These are phyloP conservation scores for Lachancea kluyveri DNA, from an alignment of 805 yeast species.

Conservation along the genomic window DNA sequence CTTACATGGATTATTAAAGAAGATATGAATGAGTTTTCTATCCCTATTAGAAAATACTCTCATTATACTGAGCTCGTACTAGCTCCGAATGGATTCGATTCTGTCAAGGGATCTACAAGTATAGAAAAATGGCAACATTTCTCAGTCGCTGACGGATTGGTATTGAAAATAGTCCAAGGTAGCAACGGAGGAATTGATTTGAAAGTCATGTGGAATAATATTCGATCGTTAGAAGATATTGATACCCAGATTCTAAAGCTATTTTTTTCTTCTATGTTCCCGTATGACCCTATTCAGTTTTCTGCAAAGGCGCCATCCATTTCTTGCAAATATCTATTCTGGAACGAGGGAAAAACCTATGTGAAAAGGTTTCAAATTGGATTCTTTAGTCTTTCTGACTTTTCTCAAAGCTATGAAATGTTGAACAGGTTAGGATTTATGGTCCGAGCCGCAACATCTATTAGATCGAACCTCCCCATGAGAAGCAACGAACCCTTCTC, in stretches of 20 bases:
- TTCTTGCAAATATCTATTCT: slow-evolving; percentile 23
- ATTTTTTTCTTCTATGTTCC: not conserved
- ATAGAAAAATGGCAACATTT: slow-evolving; percentile 19
- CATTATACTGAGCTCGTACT: slow-evolving; percentile 12
- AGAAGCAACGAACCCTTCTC: not conserved
- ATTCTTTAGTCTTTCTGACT: slow-evolving; percentile 14
- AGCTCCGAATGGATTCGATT: slow-evolving; percentile 22
- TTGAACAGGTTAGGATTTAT: slow-evolving; percentile 9
- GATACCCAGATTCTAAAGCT: not conserved
- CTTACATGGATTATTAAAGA: too few relatives aligned
- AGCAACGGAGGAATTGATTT: not conserved
- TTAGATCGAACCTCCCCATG: not conserved
- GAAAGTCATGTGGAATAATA: slow-evolving; percentile 1
- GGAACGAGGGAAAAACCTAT: slow-evolving; percentile 2
- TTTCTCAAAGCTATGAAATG: slow-evolving; percentile 4
- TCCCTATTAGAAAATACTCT: slow-evolving; percentile 12
- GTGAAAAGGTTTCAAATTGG: slow-evolving; percentile 25
- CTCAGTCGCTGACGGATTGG: slow-evolving; percentile 7
- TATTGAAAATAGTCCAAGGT: slow-evolving; percentile 4
- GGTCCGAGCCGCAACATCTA: slow-evolving; percentile 10
- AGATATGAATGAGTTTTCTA: not conserved
- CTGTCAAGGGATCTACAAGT: slow-evolving; percentile 9
- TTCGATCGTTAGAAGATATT: not conserved
- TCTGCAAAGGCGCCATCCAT: slow-evolving; percentile 22
- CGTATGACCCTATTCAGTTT: slow-evolving; percentile 16